Conservation (phyloP, 2,329 filamentous ascomycete species). For the Dactylellina sp. region DNA sequence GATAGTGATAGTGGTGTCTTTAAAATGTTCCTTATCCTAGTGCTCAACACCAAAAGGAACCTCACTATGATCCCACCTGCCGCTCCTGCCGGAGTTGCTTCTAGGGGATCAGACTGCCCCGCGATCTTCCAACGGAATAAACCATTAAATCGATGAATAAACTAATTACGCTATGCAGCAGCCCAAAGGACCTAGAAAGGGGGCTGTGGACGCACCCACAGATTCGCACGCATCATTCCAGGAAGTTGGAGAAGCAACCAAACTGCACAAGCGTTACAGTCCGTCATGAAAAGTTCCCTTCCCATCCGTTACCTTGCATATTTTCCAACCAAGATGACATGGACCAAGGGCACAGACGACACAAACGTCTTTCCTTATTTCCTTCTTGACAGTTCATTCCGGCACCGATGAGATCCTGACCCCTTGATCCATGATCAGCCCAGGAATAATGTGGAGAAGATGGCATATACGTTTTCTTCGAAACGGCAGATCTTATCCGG, state of each 20-base stretch:
- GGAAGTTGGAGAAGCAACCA: conserved; percentile 45
- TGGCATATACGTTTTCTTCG: not conserved
- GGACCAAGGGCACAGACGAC: conserved; percentile 11
- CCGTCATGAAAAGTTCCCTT: conserved; percentile 1
- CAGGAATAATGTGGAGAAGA: not conserved
- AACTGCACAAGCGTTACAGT: conserved; percentile 43
- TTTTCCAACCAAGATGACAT: conserved; percentile 26
- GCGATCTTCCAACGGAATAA: conserved; percentile 25
- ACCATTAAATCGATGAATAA: too few species aligned
- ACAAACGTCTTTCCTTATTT: conserved; percentile 43
- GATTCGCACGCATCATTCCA: conserved; percentile 36
- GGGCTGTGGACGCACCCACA: conserved; percentile 29
- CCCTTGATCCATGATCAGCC: conserved; percentile 20
- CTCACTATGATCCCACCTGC: not conserved
- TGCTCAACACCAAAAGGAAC: not conserved
- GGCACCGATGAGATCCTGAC: conserved; percentile 3
- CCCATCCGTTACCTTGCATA: conserved; percentile 18
- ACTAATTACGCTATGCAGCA: not conserved
- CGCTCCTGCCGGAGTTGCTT: not conserved
- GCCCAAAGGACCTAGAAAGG: conserved; percentile 34
- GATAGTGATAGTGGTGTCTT: conserved; percentile 23
- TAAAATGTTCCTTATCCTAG: not conserved
- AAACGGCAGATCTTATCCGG: not conserved
- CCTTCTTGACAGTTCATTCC: conserved; percentile 22
- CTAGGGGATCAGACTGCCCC: conserved; percentile 27